A percentile compares a stretch with the other conserved stretches of the same genome.
These are phyloP conservation scores for Arabis alpina DNA, from an alignment of 345 rosid species.

Conservation along the genomic window DNA sequence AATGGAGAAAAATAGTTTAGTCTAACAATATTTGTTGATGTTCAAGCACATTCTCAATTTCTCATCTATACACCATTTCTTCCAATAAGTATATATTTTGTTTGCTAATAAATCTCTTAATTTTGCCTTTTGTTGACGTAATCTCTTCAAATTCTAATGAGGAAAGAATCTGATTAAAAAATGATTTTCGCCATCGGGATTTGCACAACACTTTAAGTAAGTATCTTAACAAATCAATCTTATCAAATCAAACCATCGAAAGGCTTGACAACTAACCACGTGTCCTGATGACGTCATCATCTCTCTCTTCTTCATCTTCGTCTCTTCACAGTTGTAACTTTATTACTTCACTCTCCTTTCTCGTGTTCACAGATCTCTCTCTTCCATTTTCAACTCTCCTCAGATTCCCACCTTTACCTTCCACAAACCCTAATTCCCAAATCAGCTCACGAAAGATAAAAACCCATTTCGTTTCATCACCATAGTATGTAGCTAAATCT, in stretches of 20 bases:
- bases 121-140: background rate
- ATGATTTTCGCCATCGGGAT: background rate
- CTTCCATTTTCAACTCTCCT: background rate
- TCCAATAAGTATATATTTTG: background rate
- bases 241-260: constrained; percentile 25
- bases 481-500: constrained; percentile 34
- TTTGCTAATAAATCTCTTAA: background rate
- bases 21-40: background rate
- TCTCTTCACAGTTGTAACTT: constrained; percentile 30
- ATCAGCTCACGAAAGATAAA: constrained; percentile 35
- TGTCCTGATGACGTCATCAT: constrained; percentile 31
- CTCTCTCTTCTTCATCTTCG: background rate
- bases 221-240: constrained; percentile 23
- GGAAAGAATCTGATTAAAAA: background rate
- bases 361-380: background rate
- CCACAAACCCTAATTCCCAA: constrained; percentile 33
- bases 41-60: background rate
- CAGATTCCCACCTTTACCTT: background rate
- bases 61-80: background rate
- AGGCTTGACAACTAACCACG: constrained; percentile 29
- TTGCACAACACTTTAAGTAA: background rate
- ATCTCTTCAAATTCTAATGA: background rate
- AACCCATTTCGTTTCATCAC: constrained; percentile 30
- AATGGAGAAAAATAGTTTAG: background rate
- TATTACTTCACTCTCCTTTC: constrained; percentile 33